Percentiles rank a stretch among this genome's conserved stretches.
phyloP scores from a whole-genome alignment of 108 stramenopile genomes.

The Cyclotella choctawhatcheeana region DNA sequence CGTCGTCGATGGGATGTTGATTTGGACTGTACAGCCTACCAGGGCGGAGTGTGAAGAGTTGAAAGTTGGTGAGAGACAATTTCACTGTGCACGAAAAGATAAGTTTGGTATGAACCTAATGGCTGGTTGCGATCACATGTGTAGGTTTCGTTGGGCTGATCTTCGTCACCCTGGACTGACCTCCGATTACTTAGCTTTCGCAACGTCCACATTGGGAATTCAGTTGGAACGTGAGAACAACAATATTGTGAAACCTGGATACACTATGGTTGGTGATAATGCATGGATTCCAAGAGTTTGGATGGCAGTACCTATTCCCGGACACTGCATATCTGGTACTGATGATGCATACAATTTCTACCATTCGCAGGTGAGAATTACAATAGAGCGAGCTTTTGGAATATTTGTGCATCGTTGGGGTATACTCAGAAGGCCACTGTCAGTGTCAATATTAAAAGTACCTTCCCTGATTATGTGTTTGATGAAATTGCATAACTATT shows the following conservation, averaged over 20 bases:
- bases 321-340: background rate
- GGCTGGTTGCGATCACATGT: constrained; percentile 11
- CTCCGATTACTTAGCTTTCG: background rate
- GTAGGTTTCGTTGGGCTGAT: constrained; percentile 1
- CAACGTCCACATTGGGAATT: background rate
- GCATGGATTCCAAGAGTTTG: background rate
- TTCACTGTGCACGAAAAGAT: constrained; percentile 8
- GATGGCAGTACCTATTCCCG: background rate
- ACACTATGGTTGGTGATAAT: constrained; percentile 4
- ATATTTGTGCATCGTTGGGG: background rate
- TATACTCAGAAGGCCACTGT: background rate
- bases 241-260: background rate
- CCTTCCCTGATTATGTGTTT: constrained; percentile 1
- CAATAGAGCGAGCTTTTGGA: background rate
- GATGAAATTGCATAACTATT: constrained; percentile 5
- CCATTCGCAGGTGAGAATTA: background rate
- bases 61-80: background rate
- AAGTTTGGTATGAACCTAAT: constrained; percentile 3
- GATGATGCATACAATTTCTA: background rate
- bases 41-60: background rate
- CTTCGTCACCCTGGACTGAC: background rate
- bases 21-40: constrained; percentile 12
- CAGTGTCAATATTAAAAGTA: background rate
- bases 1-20: constrained; percentile 9
- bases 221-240: background rate